A percentile compares a stretch with the other conserved stretches of the same genome.
These are phyloP conservation scores for Cladosporium sp. DNA, from an alignment of 2,329 filamentous ascomycete genomes.

Conservation along the genomic window DNA sequence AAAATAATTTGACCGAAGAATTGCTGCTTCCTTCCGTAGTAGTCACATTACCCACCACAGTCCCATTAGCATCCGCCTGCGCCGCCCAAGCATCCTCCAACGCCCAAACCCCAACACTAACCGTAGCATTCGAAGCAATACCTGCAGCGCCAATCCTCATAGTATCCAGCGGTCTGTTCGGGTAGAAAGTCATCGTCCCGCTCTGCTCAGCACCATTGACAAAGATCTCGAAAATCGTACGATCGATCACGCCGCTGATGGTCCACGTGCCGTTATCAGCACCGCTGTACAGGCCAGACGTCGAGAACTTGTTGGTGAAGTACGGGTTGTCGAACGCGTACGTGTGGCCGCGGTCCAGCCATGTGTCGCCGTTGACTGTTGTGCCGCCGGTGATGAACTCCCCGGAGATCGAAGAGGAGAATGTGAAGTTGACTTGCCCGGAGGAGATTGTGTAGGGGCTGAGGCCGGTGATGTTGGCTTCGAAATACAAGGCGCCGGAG, in stretches of 20 bases:
- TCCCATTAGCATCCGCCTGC: constrained; percentile 33
- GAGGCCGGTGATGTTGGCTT: constrained; percentile 53
- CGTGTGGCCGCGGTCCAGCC: constrained; percentile 53
- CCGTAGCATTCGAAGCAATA: constrained; percentile 39
- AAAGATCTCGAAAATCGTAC: constrained; percentile 58
- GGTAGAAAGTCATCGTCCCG: constrained; percentile 55
- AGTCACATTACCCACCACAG: constrained; percentile 40
- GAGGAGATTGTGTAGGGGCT: constrained; percentile 28
- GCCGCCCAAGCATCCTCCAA: constrained; percentile 42
- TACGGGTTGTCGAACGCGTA: constrained; percentile 55
- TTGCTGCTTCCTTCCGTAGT: constrained; percentile 5
- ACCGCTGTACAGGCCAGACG: constrained; percentile 31
- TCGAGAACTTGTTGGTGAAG: constrained; percentile 57
- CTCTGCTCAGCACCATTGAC: constrained; percentile 53
- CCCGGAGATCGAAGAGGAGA: constrained; percentile 50
- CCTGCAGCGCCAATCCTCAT: constrained; percentile 40
- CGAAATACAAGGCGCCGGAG: constrained; percentile 56
- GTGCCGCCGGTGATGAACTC: constrained; percentile 55
- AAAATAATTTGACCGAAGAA: neutral
- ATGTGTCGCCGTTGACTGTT: constrained; percentile 51
- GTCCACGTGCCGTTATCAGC: constrained; percentile 36
- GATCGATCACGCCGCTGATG: constrained; percentile 55
- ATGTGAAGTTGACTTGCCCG: constrained; percentile 54
- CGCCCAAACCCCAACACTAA: constrained; percentile 43
- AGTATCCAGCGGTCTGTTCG: constrained; percentile 44